Evolutionary conservation across 108 stramenopile genomes (phyloP), one percentile per base, ranked within the genome.

Genomic region (Pinguiococcus pyrenoidosus): DNA sequence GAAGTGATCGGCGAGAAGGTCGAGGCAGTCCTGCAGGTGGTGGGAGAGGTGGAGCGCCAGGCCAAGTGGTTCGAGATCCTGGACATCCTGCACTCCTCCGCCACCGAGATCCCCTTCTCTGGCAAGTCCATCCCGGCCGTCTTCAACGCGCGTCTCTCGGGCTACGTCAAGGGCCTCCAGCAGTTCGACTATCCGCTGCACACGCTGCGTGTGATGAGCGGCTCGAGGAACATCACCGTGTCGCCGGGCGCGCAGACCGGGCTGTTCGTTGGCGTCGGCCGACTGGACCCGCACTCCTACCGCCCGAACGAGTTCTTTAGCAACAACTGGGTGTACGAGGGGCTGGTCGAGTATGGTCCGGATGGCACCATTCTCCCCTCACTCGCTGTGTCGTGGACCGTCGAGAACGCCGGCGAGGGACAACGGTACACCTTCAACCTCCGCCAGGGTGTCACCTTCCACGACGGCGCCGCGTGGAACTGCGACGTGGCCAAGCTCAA

Each of bases 301-400:
- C 39, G 63, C 7, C 73, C 73, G 29, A 78, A 78, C 57, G 49
- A 55, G 29, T 37, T 78, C 18, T 78, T 46, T 32, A 56, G 68
- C 3, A 62, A 64, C 27, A 64, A 44, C 40, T 78, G 77, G 77
- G 62, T 78, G 23, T 78, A 75, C 60, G 77, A 78, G 59, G 73
- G 73, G 6, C 68, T 78, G 9, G 74, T 78, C 8, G 38, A 41
- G 14, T 80, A 77, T 36, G 75, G 75, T 4, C 54, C 72, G 27
- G 75, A 69, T 18, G 59, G 64, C n/a, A 49, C 53, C 26, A 69
- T 76, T 41, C 32, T 56, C 0, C 75, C 71, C n/a, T 46, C 68
- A 7, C 63, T 80, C 4, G 78, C 71, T 42, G 52, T 54, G 7
- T 23, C 46, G 8, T 80, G 78, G 78, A 41, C 28, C 5, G 35